Evolutionary conservation across 495 filamentous ascomycete genomes (phyloP).

Genomic region (Aspergillus asperescens): DNA sequence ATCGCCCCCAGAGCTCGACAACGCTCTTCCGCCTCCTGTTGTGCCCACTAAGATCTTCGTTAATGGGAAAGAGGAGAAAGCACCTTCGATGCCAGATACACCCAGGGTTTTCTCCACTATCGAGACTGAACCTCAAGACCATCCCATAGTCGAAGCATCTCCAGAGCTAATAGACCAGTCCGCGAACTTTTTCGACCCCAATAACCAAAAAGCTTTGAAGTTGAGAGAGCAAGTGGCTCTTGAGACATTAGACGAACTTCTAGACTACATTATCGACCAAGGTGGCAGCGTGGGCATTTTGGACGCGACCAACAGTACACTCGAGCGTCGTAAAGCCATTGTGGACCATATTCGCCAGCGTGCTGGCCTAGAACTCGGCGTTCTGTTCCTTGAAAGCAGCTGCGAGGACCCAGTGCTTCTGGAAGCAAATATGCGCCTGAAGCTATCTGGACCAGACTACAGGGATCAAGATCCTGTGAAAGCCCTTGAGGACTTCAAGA

Average conservation of each 20-base stretch:
- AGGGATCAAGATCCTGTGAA: constrained; percentile 80
- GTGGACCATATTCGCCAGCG: constrained; percentile 75
- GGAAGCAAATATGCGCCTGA: constrained; percentile 95
- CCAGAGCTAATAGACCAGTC: constrained; percentile 73
- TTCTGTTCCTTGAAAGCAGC: constrained; percentile 89
- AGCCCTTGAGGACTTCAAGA: constrained; percentile 85
- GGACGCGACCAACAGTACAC: constrained; percentile 94
- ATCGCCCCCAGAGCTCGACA: constrained; percentile 21
- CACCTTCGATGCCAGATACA: constrained; percentile 20
- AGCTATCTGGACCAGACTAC: constrained; percentile 96
- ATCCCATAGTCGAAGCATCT: constrained; percentile 29
- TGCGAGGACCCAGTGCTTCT: constrained; percentile 78
- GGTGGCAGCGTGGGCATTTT: constrained; percentile 95
- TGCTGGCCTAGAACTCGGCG: constrained; percentile 79
- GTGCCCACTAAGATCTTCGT: constrained; percentile 46
- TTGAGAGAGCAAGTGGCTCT: constrained; percentile 88
- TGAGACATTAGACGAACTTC: constrained; percentile 83
- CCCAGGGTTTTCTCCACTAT: constrained; percentile 29
- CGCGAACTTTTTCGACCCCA: constrained; percentile 89
- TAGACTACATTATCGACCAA: constrained; percentile 76
- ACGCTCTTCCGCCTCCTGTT: constrained; percentile 33
- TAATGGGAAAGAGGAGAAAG: constrained; percentile 40
- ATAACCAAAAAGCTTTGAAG: constrained; percentile 73
- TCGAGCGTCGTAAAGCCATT: constrained; percentile 74
- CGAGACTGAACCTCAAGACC: constrained; percentile 24